These are phyloP conservation scores for Colletotrichum lindemuthianum DNA, from an alignment of 2,329 filamentous ascomycete genomes.

Conservation along the genomic window DNA sequence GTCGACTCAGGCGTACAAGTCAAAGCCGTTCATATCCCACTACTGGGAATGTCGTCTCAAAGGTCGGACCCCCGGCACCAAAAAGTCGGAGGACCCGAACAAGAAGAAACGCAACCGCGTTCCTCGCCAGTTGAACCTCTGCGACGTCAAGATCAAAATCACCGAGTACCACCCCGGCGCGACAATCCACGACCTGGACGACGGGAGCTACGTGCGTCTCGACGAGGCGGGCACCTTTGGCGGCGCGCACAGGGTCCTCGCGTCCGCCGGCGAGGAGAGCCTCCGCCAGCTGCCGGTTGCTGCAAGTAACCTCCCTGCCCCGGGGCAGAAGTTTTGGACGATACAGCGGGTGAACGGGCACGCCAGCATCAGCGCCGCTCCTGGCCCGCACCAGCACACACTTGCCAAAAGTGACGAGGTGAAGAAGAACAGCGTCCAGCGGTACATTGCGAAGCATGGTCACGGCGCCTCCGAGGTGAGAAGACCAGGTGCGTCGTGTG, in stretches of 20 bases:
- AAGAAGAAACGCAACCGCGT: conserved; percentile 85
- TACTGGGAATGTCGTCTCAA: conserved; percentile 89
- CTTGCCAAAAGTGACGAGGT: conserved; percentile 80
- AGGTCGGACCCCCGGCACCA: conserved; percentile 80
- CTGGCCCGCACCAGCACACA: conserved; percentile 79
- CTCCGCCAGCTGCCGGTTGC: conserved; percentile 38
- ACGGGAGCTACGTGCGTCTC: conserved; percentile 30
- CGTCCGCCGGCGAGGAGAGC: conserved; percentile 27
- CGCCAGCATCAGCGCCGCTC: conserved; percentile 73
- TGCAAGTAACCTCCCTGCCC: conserved; percentile 14
- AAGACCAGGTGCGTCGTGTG: conserved; percentile 65
- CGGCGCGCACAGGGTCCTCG: conserved; percentile 37
- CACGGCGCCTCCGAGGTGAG: conserved; percentile 76
- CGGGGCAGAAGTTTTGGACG: conserved; percentile 71
- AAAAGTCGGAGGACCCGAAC: conserved; percentile 81
- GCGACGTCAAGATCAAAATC: conserved; percentile 88
- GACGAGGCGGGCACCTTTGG: conserved; percentile 33
- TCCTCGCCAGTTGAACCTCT: conserved; percentile 80
- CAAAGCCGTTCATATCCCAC: conserved; percentile 83
- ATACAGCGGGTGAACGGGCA: conserved; percentile 83
- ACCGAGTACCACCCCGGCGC: conserved; percentile 78
- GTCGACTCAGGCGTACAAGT: conserved; percentile 83
- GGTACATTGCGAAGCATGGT: conserved; percentile 71
- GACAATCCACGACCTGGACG: conserved; percentile 43
- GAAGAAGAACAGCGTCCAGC: conserved; percentile 82